These are phyloP conservation scores for Podaxis sp. DNA, from an alignment of 768 basidiomycete species.

Conservation along the genomic window DNA sequence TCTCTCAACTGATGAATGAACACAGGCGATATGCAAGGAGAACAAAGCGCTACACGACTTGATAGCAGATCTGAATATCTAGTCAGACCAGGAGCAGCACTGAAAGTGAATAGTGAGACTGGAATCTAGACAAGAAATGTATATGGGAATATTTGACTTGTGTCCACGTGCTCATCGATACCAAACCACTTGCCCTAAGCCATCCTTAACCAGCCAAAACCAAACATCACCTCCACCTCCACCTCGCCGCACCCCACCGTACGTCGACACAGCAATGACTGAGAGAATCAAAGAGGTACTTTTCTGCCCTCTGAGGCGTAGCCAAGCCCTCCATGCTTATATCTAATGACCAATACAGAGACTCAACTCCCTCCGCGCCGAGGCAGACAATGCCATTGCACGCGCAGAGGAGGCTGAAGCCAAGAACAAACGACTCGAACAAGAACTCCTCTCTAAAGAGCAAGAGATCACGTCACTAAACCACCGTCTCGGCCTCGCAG, in stretches of 20 bases:
- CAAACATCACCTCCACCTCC: conserved; percentile 9
- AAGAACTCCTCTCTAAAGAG: conserved; percentile 71
- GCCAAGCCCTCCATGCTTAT: neutral
- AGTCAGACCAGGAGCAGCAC: neutral
- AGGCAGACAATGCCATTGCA: conserved; percentile 75
- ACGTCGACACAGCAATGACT: conserved; percentile 17
- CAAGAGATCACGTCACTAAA: conserved; percentile 81
- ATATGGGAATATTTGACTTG: neutral
- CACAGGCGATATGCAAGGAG: conserved; percentile 1
- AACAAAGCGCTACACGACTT: conserved; percentile 3
- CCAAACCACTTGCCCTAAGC: conserved; percentile 6
- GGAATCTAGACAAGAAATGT: neutral
- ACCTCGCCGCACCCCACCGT: conserved; percentile 16
- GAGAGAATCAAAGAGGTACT: conserved; percentile 51
- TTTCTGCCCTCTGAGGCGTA: neutral
- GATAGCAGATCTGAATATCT: conserved; percentile 6
- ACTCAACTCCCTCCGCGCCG: conserved; percentile 71
- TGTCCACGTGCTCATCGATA: conserved; percentile 12
- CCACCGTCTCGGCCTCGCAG: conserved; percentile 62
- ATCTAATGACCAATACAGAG: conserved; percentile 37
- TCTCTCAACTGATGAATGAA: neutral
- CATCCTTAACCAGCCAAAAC: conserved; percentile 1
- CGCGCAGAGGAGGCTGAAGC: conserved; percentile 88
- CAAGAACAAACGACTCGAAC: conserved; percentile 76
- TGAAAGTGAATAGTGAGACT: neutral